Evolutionary conservation across 148 eudicot species (phyloP).

Genomic region (Chenopodium quinoa): DNA sequence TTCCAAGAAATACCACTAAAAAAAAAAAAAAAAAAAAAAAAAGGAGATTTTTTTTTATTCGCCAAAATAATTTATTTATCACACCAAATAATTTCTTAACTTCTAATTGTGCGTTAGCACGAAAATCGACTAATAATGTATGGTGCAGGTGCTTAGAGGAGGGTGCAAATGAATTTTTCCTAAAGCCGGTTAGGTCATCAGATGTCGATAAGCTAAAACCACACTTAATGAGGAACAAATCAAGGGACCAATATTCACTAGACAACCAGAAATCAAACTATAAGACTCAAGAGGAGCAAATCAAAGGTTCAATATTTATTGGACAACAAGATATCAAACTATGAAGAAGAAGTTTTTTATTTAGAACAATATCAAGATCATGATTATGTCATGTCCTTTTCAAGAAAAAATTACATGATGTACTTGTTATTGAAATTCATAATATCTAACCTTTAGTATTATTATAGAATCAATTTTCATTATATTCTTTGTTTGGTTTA

Average conservation of each 20-base stretch:
- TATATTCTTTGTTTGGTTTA: background rate
- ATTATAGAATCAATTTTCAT: background rate
- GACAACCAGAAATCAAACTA: background rate
- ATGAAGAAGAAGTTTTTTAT: background rate
- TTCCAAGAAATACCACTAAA: background rate
- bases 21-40: background rate
- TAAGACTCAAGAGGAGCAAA: conserved; percentile 26
- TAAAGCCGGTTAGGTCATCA: conserved; percentile 60
- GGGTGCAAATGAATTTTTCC: conserved; percentile 66
- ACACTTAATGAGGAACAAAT: conserved; percentile 40
- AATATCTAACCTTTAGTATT: background rate
- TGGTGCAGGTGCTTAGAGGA: conserved; percentile 56
- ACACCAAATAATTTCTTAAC: too few relatives aligned
- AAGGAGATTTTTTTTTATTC: background rate
- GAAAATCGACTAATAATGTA: too few relatives aligned
- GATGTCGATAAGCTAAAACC: conserved; percentile 66
- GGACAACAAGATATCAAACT: background rate
- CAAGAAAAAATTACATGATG: background rate
- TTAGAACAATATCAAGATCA: background rate
- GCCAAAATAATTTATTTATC: background rate
- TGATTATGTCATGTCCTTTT: background rate
- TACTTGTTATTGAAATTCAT: background rate
- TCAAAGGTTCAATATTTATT: conserved; percentile 7
- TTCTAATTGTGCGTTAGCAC: background rate
- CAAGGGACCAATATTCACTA: conserved; percentile 3